Evolutionary conservation across 352 stramenopile species (phyloP), one percentile per base, ranked within the genome.

Genomic region (Pythium aquatile): DNA sequence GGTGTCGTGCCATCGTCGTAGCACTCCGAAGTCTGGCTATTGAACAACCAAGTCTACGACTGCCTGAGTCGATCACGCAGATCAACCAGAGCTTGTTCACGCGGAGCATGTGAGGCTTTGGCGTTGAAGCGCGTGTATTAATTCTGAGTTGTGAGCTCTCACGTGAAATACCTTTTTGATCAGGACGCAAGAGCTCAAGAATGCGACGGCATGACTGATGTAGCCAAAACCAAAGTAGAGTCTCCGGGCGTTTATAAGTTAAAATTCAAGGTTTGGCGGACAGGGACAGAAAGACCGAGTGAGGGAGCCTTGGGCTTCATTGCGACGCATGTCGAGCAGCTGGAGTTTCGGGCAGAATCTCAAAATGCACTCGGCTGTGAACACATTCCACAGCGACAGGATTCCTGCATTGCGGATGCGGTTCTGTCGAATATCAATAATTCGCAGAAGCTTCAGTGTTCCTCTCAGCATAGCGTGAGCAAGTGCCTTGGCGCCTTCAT

Each of bases 171-270:
- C 4, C 14, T 35, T 37, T 5, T 40, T 61, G 35, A 3, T 8
- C 42, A 89, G 80, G 68, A 87, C 70, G 0, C 81, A 90, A 65
- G 81, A 90, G 65, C 71, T 90, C 62, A 88, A 88, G 70, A 88
- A 90, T 32, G 78, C 81, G 8, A 82, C 81, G 0, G 67, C 68
- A 13, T 87, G 77, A 8, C 84, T 90, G 70, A 87, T 90, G 74
- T 88, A 58, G 28, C 24, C 30, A 32, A 46, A 47, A 7, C 10
- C 17, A 30, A 55, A 30, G 20, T 28, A 37, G 52, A 51, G 44
- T 51, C 6, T 29, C 16, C 8, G 39, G 39, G 39, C 14, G 39
- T 46, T 46, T 46, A 46, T 46, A n/a, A 37, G 17, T 58, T 71
- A 89, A 66, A 87, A 86, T 63, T 82, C 62, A 20, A 89, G 59